Evolutionary conservation across 2,329 filamentous ascomycete species (phyloP).

Genomic region (Fonsecaea erecta): DNA sequence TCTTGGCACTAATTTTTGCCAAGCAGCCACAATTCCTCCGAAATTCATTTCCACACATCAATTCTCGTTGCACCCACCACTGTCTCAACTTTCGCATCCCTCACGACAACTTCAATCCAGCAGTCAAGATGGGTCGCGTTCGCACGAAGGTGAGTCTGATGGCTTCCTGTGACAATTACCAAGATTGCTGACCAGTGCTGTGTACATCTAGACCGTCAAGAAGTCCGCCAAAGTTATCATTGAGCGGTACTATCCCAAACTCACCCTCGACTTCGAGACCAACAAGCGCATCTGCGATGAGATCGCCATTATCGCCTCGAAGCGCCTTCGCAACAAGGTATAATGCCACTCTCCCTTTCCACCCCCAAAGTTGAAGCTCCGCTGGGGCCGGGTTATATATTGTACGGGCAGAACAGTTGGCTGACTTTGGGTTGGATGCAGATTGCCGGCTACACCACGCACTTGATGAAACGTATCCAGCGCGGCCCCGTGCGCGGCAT

Average conservation of each 20-base stretch:
- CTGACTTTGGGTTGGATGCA: constrained; percentile 45
- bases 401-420: too few relatives aligned
- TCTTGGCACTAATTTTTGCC: constrained; percentile 11
- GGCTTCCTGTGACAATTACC: too few relatives aligned
- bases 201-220: constrained; percentile 65
- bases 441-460: constrained; percentile 98
- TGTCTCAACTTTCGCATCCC: constrained; percentile 5
- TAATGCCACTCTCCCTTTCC: too few relatives aligned
- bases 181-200: constrained; percentile 11
- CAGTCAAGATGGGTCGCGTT: constrained; percentile 57
- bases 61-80: constrained; percentile 1
- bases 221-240: constrained; percentile 99
- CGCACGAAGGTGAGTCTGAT: constrained; percentile 50
- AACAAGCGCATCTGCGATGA: constrained; percentile 99
- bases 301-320: constrained; percentile 98
- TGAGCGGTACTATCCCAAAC: constrained; percentile 95
- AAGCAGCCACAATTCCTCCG: constrained; percentile 12
- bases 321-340: constrained; percentile 99
- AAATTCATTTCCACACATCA: neutral
- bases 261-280: constrained; percentile 99
- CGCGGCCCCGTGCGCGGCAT: constrained; percentile 98
- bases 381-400: too few relatives aligned
- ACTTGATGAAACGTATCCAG: constrained; percentile 99
- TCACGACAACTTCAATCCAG: constrained; percentile 20
- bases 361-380: neutral